These are phyloP conservation scores for Lyophyllum decastes DNA, from an alignment of 768 basidiomycete species.

Conservation along the genomic window DNA sequence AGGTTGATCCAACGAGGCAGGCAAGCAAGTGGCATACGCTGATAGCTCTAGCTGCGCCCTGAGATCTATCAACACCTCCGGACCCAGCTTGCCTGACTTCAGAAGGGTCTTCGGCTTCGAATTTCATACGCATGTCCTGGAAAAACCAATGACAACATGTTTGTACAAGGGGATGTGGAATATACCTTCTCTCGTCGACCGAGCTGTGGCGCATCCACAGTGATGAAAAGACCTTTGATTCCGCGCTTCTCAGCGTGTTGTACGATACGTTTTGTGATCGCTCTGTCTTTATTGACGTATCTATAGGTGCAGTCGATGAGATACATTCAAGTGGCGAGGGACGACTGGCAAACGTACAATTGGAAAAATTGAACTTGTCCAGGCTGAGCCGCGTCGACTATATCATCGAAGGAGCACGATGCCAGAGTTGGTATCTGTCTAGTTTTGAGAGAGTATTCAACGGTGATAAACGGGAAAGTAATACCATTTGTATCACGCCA, in stretches of 20 bases:
- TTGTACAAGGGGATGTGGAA: not conserved
- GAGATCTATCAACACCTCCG: conserved; percentile 70
- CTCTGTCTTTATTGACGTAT: conserved; percentile 91
- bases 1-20: not conserved
- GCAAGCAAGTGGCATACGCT: conserved; percentile 50
- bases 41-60: conserved; percentile 94
- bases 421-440: conserved; percentile 90
- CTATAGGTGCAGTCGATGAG: conserved; percentile 31
- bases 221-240: conserved; percentile 93
- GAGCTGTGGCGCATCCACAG: conserved; percentile 96
- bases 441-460: not conserved
- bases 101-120: conserved; percentile 75
- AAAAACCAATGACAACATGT: not conserved
- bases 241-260: conserved; percentile 90
- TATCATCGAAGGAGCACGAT: conserved; percentile 94
- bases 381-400: conserved; percentile 81
- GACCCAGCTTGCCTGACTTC: conserved; percentile 55
- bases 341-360: conserved; percentile 44
- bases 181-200: conserved; percentile 84
- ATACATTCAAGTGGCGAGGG: no score
- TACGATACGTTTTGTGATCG: conserved; percentile 82
- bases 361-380: conserved; percentile 87
- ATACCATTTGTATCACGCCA: conserved; percentile 52
- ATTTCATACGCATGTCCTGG: conserved; percentile 94
- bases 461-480: not conserved